A percentile compares a stretch with the other conserved stretches of the same genome.
Conservation (phyloP, 192 early-diverging fungal species). For the Spinellus fusiger region DNA sequence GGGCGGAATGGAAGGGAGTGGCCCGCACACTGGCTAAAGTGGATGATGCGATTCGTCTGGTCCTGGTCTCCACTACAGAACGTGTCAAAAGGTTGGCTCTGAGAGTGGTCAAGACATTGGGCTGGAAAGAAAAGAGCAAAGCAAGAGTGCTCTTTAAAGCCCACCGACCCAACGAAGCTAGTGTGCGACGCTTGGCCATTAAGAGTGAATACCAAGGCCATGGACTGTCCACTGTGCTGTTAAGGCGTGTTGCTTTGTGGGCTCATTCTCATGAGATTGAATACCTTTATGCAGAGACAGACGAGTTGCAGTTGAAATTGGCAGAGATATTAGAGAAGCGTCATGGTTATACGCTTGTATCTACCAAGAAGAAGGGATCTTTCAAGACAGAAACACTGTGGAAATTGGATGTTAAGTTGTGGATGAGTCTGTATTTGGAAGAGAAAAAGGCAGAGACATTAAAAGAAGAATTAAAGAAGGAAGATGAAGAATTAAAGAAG, state of each 20-base stretch:
- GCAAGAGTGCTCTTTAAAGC: conserved; percentile 6
- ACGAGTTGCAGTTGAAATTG: conserved; percentile 21
- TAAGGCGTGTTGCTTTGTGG: conserved; percentile 32
- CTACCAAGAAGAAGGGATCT: conserved; percentile 15
- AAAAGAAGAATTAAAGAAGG: conserved; percentile 5
- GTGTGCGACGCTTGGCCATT: conserved; percentile 26
- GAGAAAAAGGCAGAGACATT: conserved; percentile 2
- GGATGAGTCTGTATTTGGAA: conserved; percentile 21
- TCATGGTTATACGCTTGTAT: conserved; percentile 22
- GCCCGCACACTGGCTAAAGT: conserved; percentile 9
- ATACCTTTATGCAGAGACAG: conserved; percentile 29
- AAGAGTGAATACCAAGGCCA: conserved; percentile 31
- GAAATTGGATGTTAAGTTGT: conserved; percentile 30
- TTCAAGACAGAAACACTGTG: conserved; percentile 16
- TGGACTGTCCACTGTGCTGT: conserved; percentile 30
- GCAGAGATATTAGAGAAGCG: conserved; percentile 19
- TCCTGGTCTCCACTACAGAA: conserved; percentile 5
- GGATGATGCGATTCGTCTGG: conserved; percentile 19
- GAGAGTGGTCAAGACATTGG: background rate
- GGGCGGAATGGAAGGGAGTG: conserved; percentile 10
- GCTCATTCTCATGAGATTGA: conserved; percentile 28
- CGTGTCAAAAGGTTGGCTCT: too few relatives aligned
- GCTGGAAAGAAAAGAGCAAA: background rate
- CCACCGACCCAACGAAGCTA: conserved; percentile 30
- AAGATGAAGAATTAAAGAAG: conserved; percentile 23